Percentiles rank a stretch among this genome's conserved stretches.
Conservation (phyloP, 208 protist genomes). For the Endotrypanum monterogeii region DNA sequence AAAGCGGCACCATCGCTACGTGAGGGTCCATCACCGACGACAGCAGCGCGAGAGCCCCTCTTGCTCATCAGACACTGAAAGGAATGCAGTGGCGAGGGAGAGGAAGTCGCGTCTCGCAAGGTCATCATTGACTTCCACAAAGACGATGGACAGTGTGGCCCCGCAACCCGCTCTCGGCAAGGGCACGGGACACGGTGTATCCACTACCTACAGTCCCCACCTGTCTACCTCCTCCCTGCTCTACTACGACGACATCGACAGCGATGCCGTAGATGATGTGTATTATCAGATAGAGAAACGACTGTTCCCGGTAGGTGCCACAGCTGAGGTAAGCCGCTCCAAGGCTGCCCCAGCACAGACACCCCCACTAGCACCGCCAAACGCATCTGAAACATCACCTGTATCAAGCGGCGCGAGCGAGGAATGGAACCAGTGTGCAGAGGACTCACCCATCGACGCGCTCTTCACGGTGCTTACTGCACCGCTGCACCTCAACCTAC, state of each 20-base stretch:
- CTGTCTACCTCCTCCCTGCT: conserved; percentile 47
- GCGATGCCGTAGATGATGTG: conserved; percentile 33
- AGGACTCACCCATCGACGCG: conserved; percentile 8
- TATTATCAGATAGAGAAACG: conserved; percentile 34
- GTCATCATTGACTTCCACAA: background rate
- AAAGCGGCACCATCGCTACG: conserved; percentile 37
- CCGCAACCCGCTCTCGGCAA: background rate
- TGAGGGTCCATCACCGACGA: conserved; percentile 31
- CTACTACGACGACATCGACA: conserved; percentile 51
- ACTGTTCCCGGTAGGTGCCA: conserved; percentile 14
- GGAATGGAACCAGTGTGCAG: background rate
- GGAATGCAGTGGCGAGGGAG: background rate
- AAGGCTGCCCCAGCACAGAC: background rate
- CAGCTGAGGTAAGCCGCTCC: background rate
- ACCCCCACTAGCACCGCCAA: background rate
- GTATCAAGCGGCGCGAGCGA: background rate
- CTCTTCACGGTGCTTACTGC: conserved; percentile 29
- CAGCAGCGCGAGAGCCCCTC: background rate
- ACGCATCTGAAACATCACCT: background rate
- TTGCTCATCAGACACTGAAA: background rate
- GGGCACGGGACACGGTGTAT: background rate
- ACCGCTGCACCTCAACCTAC: conserved; percentile 21
- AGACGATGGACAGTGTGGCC: background rate
- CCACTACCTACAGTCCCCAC: conserved; percentile 19
- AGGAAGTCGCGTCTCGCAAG: background rate